Percentiles rank a stretch among this genome's conserved stretches.
Evolutionary conservation across 371 early-diverging fungal species (phyloP).

Genomic region (Chytridium lagenaria): DNA sequence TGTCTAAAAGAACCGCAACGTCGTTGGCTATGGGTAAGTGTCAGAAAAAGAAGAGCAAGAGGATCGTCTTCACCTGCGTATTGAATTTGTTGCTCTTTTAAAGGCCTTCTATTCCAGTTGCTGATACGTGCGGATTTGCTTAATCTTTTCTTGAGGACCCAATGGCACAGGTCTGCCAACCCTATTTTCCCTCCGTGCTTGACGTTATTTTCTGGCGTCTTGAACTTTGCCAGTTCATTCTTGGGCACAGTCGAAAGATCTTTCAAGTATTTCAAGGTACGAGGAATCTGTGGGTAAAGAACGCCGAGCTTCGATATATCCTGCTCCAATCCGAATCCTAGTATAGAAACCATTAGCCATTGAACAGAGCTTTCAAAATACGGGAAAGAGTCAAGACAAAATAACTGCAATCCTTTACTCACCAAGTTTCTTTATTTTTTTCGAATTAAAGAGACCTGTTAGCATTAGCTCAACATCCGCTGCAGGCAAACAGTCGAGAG

Average conservation of each 20-base stretch:
- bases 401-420: too few species aligned
- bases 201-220: not conserved
- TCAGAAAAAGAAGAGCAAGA: not conserved
- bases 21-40: not conserved
- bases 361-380: not conserved
- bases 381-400: not conserved
- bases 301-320: not conserved
- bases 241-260: not conserved
- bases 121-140: conserved; percentile 7
- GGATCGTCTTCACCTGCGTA: conserved; percentile 4
- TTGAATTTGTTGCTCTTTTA: not conserved
- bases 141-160: not conserved
- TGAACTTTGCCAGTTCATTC: not conserved
- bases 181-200: not conserved
- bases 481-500: not conserved
- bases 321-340: conserved; percentile 11
- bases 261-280: not conserved
- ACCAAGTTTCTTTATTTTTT: conserved; percentile 13
- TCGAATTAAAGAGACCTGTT: not conserved
- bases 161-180: not conserved
- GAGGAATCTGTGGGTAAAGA: not conserved
- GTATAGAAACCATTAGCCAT: too few species aligned
- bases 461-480: not conserved
- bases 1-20: conserved; percentile 6
- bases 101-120: conserved; percentile 2